Conservation (phyloP, 1,284 basidiomycete genomes). For the Xerocomus nothofagi region DNA sequence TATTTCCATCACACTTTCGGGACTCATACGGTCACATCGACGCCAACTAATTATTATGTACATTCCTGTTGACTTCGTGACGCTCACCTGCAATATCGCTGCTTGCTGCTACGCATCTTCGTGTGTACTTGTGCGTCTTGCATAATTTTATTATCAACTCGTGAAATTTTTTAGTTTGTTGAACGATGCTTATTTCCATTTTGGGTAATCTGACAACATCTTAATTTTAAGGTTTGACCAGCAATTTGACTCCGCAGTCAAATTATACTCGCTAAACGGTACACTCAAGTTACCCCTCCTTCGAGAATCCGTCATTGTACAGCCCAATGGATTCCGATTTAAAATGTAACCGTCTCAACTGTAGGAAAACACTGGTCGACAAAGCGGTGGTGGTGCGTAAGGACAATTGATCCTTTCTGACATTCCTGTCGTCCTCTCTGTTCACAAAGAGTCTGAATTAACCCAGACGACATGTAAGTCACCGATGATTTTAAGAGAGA, state of each 20-base stretch:
- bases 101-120: slow-evolving; percentile 24
- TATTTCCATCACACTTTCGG: slow-evolving; percentile 15
- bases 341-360: slow-evolving; percentile 74
- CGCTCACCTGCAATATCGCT: slow-evolving; percentile 25
- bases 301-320: not conserved
- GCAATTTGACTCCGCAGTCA: not conserved
- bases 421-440: not conserved
- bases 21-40: slow-evolving; percentile 17
- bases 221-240: too few relatives aligned
- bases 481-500: not conserved
- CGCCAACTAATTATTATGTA: slow-evolving; percentile 31
- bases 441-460: slow-evolving; percentile 1
- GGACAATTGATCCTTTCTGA: slow-evolving; percentile 33
- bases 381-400: slow-evolving; percentile 77
- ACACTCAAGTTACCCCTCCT: not conserved
- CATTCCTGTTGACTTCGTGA: slow-evolving; percentile 33
- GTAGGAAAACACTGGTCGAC: slow-evolving; percentile 62
- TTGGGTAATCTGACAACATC: slow-evolving; percentile 5
- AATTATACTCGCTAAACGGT: not conserved
- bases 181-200: slow-evolving; percentile 8
- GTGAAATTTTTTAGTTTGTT: too few relatives aligned
- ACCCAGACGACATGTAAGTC: slow-evolving; percentile 51
- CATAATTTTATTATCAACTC: slow-evolving; percentile 15
- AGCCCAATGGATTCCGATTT: slow-evolving; percentile 49
- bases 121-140: slow-evolving; percentile 29